Evolutionary conservation across 106 monocot genomes (phyloP), one percentile per base, ranked within the genome.

Genomic region (Dioscorea dumetorum): DNA sequence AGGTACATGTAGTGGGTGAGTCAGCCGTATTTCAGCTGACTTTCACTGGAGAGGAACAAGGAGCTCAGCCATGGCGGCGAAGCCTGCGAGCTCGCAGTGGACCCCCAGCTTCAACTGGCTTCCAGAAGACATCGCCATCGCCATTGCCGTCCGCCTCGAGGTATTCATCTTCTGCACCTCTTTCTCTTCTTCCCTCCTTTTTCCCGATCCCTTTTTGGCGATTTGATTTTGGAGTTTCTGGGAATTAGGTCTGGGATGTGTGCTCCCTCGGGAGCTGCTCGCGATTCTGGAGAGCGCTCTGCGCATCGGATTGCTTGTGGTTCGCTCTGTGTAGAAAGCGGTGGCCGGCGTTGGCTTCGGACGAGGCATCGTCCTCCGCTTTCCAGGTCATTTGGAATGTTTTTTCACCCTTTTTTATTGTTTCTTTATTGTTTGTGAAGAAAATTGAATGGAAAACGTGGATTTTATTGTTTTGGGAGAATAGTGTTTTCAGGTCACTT

Each of bases 191-290:
- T 49, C 53, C 33, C 58, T 24, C 54, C 15, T 18, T 14, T 17
- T 13, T 33, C 34, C 57, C 31, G 21, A 21, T 49, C 31, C 54
- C 18, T 33, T 33, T 52, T 11, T 51, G 33, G 20, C 61, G 22
- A 11, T 18, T 50, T 49, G 28, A 58, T 24, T 51, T 50, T 34
- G 5, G 11, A 58, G 41, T 68, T 73, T 22, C 3, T 50, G 12
- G 21, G 31, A 4, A 57, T 21, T 61, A 28, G 35, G 10, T 63
- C 31, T 15, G 57, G 15, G 94, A 94, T 61, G 80, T 94, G 49
- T 94, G 87, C 71, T 77, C 87, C 18, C 66, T 94, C 11, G 87
- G 85, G 48, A 72, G 82, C 32, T 94, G 90, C 69, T 91, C 85
- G 12, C 80, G 76, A 7, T 81, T 78, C 76, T 83, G 91, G 83